Base-by-base conservation (phyloP, 2,329 filamentous ascomycete genomes). In the Dactylellina haptotyla region DNA sequence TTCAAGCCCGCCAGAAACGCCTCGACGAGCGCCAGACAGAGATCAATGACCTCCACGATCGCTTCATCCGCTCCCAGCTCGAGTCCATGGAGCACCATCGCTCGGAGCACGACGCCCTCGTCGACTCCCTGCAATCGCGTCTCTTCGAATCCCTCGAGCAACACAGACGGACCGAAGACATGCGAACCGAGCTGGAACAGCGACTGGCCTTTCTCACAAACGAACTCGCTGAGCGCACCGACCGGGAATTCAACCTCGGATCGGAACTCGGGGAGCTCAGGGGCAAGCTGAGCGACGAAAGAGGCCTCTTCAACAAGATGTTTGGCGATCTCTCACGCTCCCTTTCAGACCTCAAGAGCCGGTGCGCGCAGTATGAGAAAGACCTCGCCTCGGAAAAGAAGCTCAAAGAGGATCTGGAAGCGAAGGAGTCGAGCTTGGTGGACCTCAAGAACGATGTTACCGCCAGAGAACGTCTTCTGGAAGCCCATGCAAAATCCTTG, bases 211-310 rank as follows among this genome's bases (percentile, higher is more conserved):
- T 61, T 26, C 56, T 73, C 16, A 66, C 61, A 16, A 65, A 73
- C 20, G 56, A 73, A 18, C 48, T 73, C 6, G 69, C 69, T 9
- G 69, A 73, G 23, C 69, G 69, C n/a, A 73, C 69, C 6, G 61
- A 73, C 16, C 61, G 69, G 16, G 69, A 73, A 41, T 73, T 66
- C 32, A 73, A 61, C 25, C 61, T 73, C 4, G 69, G 69, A 14
- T 59, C 69, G 1, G 69, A 73, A 18, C 20, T 73, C 8, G 61
- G 69, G 16, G 53, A 73, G 41, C 61, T 73, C 18, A 58, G 61
- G 16, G 54, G 66, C 16, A 66, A 54, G 25, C 39, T 73, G 2
- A 73, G 69, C 54, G 43, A 73, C 16, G 69, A 73, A 51, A 51
- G 69, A 9, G 69, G 54, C 4, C 32, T 48, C 16, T 73, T 73